A percentile compares a stretch with the other conserved stretches of the same genome.
Conservation (phyloP, 31 red algal genomes). For the Asparagopsis taxiformis region DNA sequence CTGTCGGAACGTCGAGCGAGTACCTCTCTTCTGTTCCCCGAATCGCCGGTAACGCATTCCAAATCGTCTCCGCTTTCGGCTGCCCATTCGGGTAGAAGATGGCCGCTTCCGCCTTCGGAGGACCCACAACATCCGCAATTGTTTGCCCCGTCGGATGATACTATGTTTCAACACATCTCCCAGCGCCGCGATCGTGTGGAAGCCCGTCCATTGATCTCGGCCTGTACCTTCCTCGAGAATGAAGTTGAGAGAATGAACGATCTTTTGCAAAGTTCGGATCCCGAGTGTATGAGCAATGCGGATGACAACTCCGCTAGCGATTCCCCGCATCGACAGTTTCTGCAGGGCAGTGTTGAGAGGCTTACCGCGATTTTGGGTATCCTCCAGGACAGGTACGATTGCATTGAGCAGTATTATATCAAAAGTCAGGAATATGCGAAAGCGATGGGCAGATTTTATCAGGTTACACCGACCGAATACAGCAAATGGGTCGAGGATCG, state of each 20-base stretch:
- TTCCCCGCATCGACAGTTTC: neutral
- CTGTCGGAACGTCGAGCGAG: too few relatives aligned
- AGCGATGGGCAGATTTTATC: constrained; percentile 60
- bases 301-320: constrained; percentile 2
- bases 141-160: constrained; percentile 19
- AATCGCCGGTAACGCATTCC: too few relatives aligned
- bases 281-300: neutral
- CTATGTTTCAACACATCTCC: constrained; percentile 19
- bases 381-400: constrained; percentile 41
- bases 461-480: constrained; percentile 36
- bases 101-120: constrained; percentile 19
- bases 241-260: constrained; percentile 21
- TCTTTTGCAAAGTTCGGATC: constrained; percentile 3
- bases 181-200: constrained; percentile 33
- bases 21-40: too few relatives aligned
- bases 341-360: constrained; percentile 15
- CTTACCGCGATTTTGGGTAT: constrained; percentile 29
- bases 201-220: constrained; percentile 14
- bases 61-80: too few relatives aligned
- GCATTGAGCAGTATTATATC: constrained; percentile 39
- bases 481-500: neutral
- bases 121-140: constrained; percentile 17
- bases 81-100: constrained; percentile 18
- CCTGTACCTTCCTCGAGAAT: constrained; percentile 28
- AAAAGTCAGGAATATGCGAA: constrained; percentile 53